Base-by-base conservation (phyloP, 169 alveolate genomes). In the Pseudocohnilembus persalinus region DNA sequence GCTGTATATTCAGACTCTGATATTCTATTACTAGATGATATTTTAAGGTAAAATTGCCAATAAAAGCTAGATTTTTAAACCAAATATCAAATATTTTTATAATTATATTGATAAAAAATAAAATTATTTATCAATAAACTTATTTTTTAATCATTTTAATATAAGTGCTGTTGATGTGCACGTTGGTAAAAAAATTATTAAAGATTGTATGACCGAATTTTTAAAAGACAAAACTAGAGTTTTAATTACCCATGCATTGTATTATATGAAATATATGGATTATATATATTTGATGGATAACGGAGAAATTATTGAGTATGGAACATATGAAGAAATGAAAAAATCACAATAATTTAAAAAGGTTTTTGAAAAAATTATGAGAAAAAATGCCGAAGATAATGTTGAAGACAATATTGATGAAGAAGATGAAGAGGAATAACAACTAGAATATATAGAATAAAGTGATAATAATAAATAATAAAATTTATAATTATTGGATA, bases 191-290 rank as follows among this genome's bases (percentile, higher is more conserved):
- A 82, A 83, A 72, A 86, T 94, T 27, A 91, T 94, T 81, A 33
- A 91, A 81, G 84, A 91, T 31, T 90, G 93, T 75, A 33, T 94
- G 1, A 72, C 81, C 25, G 82, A 82, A 29, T 34, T 85, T 31
- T 82, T 88, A 49, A 80, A 77, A 75, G 80, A 83, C 27, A 94
- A 88, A 73, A 92, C 97, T 0, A 85, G 93, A 79, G 74, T 94
- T 25, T 83, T 94, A 68, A 89, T 90, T 11, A 92, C 97, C 72
- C 96, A 94, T 88, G 94, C 95, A n/a, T 77, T 94, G 15, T 88
- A 91, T 81, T 94, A 87, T 80, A 35, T 93, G 1, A 85, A 87
- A 31, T 83, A 83, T 76, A 88, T 89, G 24, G 96, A 94, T 81
- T 92, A 86, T 74, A 89, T 94, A 24, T 77, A 89, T 29, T 82